Percentiles rank a stretch among this genome's conserved stretches.
Evolutionary conservation across 2,329 filamentous ascomycete species (phyloP).

Genomic region (Pseudopithomyces maydicus): DNA sequence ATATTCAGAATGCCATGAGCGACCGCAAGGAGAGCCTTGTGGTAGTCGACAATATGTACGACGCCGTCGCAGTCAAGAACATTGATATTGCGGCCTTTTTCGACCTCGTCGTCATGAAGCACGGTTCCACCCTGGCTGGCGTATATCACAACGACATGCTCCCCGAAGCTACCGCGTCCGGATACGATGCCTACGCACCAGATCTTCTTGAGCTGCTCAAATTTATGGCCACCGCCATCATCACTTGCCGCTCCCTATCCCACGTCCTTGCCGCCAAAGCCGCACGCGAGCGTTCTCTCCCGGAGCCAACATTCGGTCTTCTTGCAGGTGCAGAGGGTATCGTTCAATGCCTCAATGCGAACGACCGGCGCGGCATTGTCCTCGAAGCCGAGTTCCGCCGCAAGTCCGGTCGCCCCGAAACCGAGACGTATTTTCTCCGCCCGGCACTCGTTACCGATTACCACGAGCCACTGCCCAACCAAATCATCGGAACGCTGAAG

Average conservation of each 20-base stretch:
- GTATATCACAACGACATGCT: conserved; percentile 85
- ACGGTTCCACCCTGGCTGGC: conserved; percentile 71
- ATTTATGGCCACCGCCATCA: conserved; percentile 87
- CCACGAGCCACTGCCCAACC: conserved; percentile 15
- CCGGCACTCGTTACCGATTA: conserved; percentile 22
- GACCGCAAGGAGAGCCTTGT: conserved; percentile 58
- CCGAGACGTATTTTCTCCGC: conserved; percentile 67
- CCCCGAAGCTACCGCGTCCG: conserved; percentile 46
- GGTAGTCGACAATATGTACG: conserved; percentile 79
- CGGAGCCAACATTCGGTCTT: conserved; percentile 79
- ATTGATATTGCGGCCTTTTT: conserved; percentile 63
- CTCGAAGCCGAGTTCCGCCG: conserved; percentile 85
- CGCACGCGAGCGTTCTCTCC: conserved; percentile 76
- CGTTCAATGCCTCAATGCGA: conserved; percentile 67
- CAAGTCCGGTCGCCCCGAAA: conserved; percentile 77
- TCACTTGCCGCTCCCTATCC: conserved; percentile 73
- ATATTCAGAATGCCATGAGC: conserved; percentile 25
- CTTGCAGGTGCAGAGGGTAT: conserved; percentile 79
- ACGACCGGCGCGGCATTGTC: conserved; percentile 66
- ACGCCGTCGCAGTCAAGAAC: conserved; percentile 51
- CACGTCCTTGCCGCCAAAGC: conserved; percentile 76
- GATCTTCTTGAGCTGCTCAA: conserved; percentile 71
- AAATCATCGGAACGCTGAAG: conserved; percentile 41
- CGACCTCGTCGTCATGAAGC: conserved; percentile 73
- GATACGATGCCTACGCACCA: conserved; percentile 49